Percentiles rank a stretch among this genome's conserved stretches.
Conservation (phyloP, 2,329 filamentous ascomycete genomes). For the Penicillium sp. region DNA sequence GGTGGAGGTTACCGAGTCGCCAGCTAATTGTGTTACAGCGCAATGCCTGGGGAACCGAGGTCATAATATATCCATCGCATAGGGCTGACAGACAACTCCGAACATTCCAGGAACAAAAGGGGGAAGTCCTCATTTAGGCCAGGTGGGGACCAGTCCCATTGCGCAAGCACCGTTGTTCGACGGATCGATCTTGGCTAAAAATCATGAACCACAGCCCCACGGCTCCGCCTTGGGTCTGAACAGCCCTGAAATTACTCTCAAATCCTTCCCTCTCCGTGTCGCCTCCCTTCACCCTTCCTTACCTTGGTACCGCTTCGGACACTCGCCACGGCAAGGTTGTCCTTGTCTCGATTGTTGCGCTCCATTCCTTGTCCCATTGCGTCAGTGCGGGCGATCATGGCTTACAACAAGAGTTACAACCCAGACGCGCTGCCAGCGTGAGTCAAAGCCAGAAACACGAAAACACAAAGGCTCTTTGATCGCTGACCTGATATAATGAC, state of each 20-base stretch:
- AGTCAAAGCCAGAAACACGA: slow-evolving; percentile 34
- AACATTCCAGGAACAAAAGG: neutral
- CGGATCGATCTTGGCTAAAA: slow-evolving; percentile 11
- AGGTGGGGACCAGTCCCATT: neutral
- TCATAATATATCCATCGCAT: neutral
- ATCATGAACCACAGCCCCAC: slow-evolving; percentile 23
- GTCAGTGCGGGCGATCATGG: slow-evolving; percentile 59
- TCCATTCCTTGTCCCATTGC: slow-evolving; percentile 18
- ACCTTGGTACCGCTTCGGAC: neutral
- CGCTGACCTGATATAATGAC: slow-evolving; percentile 15
- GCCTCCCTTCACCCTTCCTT: neutral
- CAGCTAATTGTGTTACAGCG: neutral
- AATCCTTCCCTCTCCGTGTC: slow-evolving; percentile 2
- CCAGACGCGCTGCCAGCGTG: slow-evolving; percentile 92
- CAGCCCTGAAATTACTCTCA: neutral
- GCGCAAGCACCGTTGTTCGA: neutral
- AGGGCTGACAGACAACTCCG: neutral
- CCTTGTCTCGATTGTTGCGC: slow-evolving; percentile 3
- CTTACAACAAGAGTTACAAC: slow-evolving; percentile 90
- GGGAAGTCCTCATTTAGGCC: neutral
- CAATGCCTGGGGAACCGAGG: no score
- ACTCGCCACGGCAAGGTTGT: slow-evolving; percentile 2
- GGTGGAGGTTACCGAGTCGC: neutral
- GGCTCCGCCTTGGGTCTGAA: slow-evolving; percentile 21
- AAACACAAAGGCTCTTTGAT: neutral